phyloP scores from a whole-genome alignment of 2,329 filamentous ascomycete species.

The Cladophialophora bantiana region DNA sequence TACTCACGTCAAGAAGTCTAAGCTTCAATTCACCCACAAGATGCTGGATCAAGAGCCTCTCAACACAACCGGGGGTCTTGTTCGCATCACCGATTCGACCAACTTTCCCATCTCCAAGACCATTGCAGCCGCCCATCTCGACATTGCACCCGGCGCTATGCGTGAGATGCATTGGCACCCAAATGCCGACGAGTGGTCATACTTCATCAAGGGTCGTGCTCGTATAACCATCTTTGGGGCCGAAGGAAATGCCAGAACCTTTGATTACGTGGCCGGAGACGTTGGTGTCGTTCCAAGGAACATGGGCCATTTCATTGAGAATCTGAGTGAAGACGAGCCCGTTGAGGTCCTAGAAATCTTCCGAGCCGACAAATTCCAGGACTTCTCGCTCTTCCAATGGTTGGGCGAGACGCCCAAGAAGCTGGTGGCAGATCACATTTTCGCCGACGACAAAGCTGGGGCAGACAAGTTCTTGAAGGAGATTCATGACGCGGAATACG shows the following conservation, averaged over 20 bases:
- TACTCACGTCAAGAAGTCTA: constrained; percentile 69
- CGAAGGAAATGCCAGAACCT: constrained; percentile 73
- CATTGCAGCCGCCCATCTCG: constrained; percentile 74
- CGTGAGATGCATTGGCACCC: constrained; percentile 87
- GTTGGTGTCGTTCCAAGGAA: constrained; percentile 78
- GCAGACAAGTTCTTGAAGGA: constrained; percentile 68
- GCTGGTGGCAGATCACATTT: constrained; percentile 71
- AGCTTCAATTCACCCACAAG: constrained; percentile 72
- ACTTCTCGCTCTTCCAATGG: constrained; percentile 78
- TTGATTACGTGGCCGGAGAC: constrained; percentile 77
- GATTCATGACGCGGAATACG: constrained; percentile 65
- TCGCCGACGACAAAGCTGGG: constrained; percentile 66
- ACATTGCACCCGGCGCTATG: constrained; percentile 73
- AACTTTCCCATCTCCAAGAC: constrained; percentile 78
- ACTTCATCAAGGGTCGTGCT: constrained; percentile 75
- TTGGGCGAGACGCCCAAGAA: constrained; percentile 73
- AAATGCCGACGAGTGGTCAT: constrained; percentile 80
- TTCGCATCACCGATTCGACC: constrained; percentile 76
- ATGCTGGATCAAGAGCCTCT: constrained; percentile 74
- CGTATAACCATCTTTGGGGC: constrained; percentile 77
- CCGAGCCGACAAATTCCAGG: constrained; percentile 72
- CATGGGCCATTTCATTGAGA: constrained; percentile 84
- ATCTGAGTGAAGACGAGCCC: constrained; percentile 74
- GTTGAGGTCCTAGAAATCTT: constrained; percentile 80
- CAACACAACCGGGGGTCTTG: constrained; percentile 71